Evolutionary conservation across 1,284 basidiomycete species (phyloP), one percentile per base, ranked within the genome.

Genomic region (Acaromyces ingoldii): DNA sequence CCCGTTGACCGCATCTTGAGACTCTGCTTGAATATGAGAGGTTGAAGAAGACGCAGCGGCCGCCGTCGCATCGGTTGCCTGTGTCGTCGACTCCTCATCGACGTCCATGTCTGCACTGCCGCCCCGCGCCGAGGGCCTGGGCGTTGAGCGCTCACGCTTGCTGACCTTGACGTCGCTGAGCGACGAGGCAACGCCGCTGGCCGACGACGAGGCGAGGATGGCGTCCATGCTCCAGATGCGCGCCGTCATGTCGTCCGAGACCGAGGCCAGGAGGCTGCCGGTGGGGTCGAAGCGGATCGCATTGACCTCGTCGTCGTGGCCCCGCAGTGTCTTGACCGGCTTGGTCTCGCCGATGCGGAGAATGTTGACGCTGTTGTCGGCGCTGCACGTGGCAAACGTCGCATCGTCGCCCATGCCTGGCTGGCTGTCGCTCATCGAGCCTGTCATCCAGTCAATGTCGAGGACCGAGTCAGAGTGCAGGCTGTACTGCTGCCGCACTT

Each of bases 251-350:
- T 75, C 73, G 48, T 75, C 73, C 6, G 71, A 74, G 0, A 65
- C 73, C 6, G 61, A 65, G 3, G 73, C 73, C 21, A 75, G 51
- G 5, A 73, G 61, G 46, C 71, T 72, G 45, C 68, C 66, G 11
- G 70, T 70, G 11, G 70, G 63, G 49, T 75, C 72, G 40, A 75
- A 70, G 21, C 66, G 66, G 39, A 75, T 66, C 6, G 70, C 62
- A 41, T 75, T 75, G 46, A 75, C 72, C 54, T 75, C 73, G 54
- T 75, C 73, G 4, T 62, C 58, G 49, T 75, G 73, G 15, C 72
- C 67, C 41, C 57, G 52, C 51, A 72, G 61, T 22, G 66, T 63
- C 52, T 63, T 61, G 51, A 75, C 37, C 15, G 73, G 70, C 56
- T 68, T 70, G 15, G 59, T 54, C 50, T 72, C 71, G 29, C 73